phyloP scores from a whole-genome alignment of 169 alveolate genomes.

The Cryptosporidium canis region DNA sequence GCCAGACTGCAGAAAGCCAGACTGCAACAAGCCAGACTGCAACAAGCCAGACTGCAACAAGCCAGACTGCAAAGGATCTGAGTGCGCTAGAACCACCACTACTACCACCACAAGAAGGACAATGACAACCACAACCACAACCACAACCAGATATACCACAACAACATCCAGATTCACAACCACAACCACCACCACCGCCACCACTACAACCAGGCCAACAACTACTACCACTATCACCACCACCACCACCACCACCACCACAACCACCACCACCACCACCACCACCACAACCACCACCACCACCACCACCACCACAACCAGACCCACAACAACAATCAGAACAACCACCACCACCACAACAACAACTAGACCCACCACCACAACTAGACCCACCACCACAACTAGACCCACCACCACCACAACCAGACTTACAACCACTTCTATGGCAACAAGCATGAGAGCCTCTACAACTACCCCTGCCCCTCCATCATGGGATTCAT shows the following conservation, averaged over 20 bases:
- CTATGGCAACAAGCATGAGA: neutral
- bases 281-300: neutral
- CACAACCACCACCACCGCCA: constrained; percentile 1
- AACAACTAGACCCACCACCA: constrained; percentile 5
- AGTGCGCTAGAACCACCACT: neutral
- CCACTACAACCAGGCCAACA: neutral
- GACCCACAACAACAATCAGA: neutral
- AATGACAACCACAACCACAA: neutral
- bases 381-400: neutral
- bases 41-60: neutral
- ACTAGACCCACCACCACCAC: constrained; percentile 8
- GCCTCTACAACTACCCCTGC: constrained; percentile 28
- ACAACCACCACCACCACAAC: constrained; percentile 18
- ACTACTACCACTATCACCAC: constrained; percentile 8
- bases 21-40: neutral
- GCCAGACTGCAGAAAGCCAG: neutral
- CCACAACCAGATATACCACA: neutral
- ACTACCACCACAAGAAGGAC: neutral
- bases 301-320: neutral
- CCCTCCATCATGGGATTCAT: neutral
- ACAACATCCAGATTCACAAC: constrained; percentile 1
- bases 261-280: neutral
- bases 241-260: neutral
- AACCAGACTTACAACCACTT: neutral
- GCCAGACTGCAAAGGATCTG: neutral